Evolutionary conservation across 2,329 filamentous ascomycete genomes (phyloP), one percentile per base, ranked within the genome.

Genomic region (Cladophialophora chaetospira): DNA sequence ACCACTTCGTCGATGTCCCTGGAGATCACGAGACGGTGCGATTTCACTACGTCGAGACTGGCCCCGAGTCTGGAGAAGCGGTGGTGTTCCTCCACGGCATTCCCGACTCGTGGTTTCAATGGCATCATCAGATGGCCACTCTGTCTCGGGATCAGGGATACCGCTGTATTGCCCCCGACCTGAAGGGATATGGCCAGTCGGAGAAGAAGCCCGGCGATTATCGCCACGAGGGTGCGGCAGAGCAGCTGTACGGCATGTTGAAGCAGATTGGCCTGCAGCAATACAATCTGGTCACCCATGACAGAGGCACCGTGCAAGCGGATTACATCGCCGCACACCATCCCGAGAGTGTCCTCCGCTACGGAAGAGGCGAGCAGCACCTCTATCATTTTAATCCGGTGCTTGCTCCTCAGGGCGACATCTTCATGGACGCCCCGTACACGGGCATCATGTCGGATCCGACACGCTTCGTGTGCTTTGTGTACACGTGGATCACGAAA

Each of bases 31-130:
- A 59, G 13, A 10, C 42, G 0, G 38, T 59, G 5, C 26, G 25
- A 13, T 59, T 17, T 6, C 56, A 59, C 46, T 59, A 59, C 23
- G 56, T 52, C 1, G 52, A 51, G 10, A 31, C 56, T 2, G 56
- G 56, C 1, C 50, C 56, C 15, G 10, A n/a, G 4, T 36, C 42
- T 9, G 55, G 55, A 5, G 55, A 59, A 17, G 38, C 28, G 11
- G 26, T 59, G 17, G 56, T 59, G 10, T 59, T 59, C 28, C 51
- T 59, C 1, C 56, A 59, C 17, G 56, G 56, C 5, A 59, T 59
- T 9, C 56, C 56, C 1, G 51, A 55, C 19, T 36, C 56, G 0
- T 59, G 56, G 56, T 59, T 51, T 31, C 51, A 55, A n/a, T 59
- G 56, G 56, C 56, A 59, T 25, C 35, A 26, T 4, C 56, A 59